These are phyloP conservation scores for Lepidium africanum DNA, from an alignment of 345 rosid species.

Conservation along the genomic window DNA sequence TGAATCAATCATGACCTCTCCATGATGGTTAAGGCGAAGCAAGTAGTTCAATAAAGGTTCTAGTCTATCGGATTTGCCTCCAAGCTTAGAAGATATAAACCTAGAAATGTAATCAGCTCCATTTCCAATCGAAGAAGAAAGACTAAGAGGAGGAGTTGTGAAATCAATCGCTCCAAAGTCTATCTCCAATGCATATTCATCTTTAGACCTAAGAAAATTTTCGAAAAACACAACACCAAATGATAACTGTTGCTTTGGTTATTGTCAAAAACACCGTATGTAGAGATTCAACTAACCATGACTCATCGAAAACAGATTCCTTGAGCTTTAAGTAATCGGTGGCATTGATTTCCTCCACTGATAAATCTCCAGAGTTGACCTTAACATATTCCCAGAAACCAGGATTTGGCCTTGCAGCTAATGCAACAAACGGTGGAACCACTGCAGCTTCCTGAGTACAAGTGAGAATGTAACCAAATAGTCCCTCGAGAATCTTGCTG, in stretches of 20 bases:
- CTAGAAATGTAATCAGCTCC: constrained; percentile 63
- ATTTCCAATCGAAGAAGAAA: constrained; percentile 76
- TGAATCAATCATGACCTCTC: constrained; percentile 44
- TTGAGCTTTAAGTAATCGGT: constrained; percentile 72
- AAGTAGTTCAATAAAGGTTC: constrained; percentile 56
- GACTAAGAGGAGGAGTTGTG: constrained; percentile 53
- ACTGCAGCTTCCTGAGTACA: constrained; percentile 86
- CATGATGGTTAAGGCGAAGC: constrained; percentile 55
- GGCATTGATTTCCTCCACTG: constrained; percentile 47
- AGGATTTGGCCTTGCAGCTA: constrained; percentile 79
- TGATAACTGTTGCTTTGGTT: not conserved
- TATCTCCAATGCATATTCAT: constrained; percentile 72
- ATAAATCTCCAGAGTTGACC: constrained; percentile 53
- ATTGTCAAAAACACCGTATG: not conserved
- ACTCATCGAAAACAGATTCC: constrained; percentile 62
- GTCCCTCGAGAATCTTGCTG: constrained; percentile 54
- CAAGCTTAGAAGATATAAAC: constrained; percentile 52
- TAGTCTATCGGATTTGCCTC: constrained; percentile 26
- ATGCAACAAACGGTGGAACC: constrained; percentile 69
- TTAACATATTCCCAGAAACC: constrained; percentile 88
- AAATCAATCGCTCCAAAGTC: constrained; percentile 80
- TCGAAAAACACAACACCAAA: not conserved
- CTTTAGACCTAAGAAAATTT: constrained; percentile 57
- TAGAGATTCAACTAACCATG: constrained; percentile 39
- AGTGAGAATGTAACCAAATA: constrained; percentile 70